These are phyloP conservation scores for Leccinum arenicola DNA, from an alignment of 768 basidiomycete species.

Conservation along the genomic window DNA sequence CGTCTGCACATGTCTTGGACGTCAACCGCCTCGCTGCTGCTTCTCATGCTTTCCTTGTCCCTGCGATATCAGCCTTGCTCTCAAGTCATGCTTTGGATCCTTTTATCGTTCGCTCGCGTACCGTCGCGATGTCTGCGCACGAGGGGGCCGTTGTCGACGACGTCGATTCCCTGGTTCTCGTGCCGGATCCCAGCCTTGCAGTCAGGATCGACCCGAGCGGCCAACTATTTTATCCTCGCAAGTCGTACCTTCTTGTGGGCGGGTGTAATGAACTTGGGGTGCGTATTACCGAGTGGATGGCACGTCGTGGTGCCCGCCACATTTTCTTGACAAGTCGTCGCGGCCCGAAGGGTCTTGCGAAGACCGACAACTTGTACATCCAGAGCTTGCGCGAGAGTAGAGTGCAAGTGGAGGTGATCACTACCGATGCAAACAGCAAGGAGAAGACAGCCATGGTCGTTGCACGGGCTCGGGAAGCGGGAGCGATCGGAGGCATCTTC, in stretches of 20 bases:
- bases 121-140: constrained; percentile 13
- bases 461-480: constrained; percentile 18
- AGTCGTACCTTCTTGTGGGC: constrained; percentile 21
- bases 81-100: constrained; percentile 17
- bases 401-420: constrained; percentile 27
- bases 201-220: constrained; percentile 24
- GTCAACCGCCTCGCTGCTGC: constrained; percentile 20
- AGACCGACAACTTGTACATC: constrained; percentile 29
- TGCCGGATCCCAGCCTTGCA: constrained; percentile 6
- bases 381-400: constrained; percentile 22
- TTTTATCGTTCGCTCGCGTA: constrained; percentile 8
- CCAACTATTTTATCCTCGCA: constrained; percentile 31
- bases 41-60: constrained; percentile 18
- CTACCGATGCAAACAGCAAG: constrained; percentile 25
- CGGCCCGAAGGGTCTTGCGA: constrained; percentile 16
- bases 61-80: constrained; percentile 18
- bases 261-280: constrained; percentile 24
- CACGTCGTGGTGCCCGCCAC: constrained; percentile 30
- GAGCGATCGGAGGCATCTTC: constrained; percentile 32
- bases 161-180: constrained; percentile 16
- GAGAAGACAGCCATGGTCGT: constrained; percentile 25
- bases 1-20: constrained; percentile 20
- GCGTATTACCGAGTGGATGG: constrained; percentile 34
- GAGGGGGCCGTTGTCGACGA: background rate
- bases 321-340: constrained; percentile 31